phyloP scores from a whole-genome alignment of 371 early-diverging fungal genomes.

The Rhizopus delemar region DNA sequence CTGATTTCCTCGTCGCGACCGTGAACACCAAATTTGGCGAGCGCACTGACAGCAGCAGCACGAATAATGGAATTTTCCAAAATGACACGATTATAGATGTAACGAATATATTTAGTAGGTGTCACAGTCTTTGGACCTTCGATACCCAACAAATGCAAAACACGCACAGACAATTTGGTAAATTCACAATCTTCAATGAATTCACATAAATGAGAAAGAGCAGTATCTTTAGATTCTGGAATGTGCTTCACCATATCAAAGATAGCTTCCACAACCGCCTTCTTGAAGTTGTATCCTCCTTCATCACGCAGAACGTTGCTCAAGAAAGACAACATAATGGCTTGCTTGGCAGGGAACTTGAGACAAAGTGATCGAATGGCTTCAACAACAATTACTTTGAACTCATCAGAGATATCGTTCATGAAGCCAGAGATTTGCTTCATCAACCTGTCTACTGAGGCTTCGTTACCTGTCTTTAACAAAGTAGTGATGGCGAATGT shows the following conservation, averaged over 20 bases:
- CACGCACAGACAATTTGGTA: conserved; percentile 92
- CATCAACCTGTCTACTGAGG: conserved; percentile 96
- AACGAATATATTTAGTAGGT: conserved; percentile 94
- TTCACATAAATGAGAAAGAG: conserved; percentile 95
- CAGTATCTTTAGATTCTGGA: conserved; percentile 90
- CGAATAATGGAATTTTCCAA: conserved; percentile 95
- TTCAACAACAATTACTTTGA: conserved; percentile 96
- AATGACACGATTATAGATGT: conserved; percentile 98
- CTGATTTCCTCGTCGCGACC: conserved; percentile 76
- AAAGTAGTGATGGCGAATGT: conserved; percentile 98
- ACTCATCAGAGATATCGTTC: conserved; percentile 97
- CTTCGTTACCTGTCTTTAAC: conserved; percentile 97
- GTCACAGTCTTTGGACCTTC: conserved; percentile 92
- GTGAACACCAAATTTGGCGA: conserved; percentile 91
- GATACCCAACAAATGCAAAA: conserved; percentile 90
- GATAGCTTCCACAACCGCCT: conserved; percentile 94
- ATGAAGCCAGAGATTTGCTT: conserved; percentile 96
- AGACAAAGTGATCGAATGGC: conserved; percentile 94
- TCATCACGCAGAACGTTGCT: conserved; percentile 93
- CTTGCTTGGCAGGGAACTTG: conserved; percentile 96
- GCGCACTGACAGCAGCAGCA: conserved; percentile 95
- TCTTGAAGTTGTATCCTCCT: conserved; percentile 96
- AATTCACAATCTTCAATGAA: conserved; percentile 99
- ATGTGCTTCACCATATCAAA: conserved; percentile 93
- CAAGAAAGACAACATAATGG: conserved; percentile 90